Percentiles rank a stretch among this genome's conserved stretches.
Conservation (phyloP, 2,329 filamentous ascomycete genomes). For the Diaporthe sp. region DNA sequence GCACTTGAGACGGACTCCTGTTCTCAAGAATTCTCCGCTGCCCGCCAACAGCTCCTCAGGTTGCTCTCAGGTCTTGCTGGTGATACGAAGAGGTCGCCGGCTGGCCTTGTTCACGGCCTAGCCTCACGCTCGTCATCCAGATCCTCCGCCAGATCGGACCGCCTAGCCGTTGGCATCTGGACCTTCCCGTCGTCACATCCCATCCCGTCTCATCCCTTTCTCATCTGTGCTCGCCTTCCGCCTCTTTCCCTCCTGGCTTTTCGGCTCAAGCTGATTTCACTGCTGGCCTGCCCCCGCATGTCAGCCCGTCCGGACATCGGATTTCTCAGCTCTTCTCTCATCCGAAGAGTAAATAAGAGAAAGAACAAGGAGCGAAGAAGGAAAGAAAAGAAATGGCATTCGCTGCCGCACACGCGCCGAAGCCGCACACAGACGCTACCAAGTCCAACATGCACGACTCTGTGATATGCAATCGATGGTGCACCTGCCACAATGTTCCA, state of each 20-base stretch:
- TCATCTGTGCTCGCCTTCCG: neutral
- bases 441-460: neutral
- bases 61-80: neutral
- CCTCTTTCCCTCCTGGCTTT: neutral
- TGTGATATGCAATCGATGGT: neutral
- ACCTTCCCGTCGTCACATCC: neutral
- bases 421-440: neutral
- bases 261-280: neutral
- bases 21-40: constrained; percentile 10
- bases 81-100: neutral
- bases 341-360: neutral
- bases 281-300: neutral
- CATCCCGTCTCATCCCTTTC: neutral
- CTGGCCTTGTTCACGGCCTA: neutral
- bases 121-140: neutral
- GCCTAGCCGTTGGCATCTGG: neutral
- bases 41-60: neutral
- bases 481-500: neutral
- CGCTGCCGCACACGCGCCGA: neutral
- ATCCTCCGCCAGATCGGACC: constrained; percentile 18
- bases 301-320: neutral
- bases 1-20: constrained; percentile 29
- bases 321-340: neutral
- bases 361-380: neutral
- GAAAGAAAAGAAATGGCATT: neutral